phyloP scores from a whole-genome alignment of 164 flowering plant species.

The Tetrastigma voinierianum region DNA sequence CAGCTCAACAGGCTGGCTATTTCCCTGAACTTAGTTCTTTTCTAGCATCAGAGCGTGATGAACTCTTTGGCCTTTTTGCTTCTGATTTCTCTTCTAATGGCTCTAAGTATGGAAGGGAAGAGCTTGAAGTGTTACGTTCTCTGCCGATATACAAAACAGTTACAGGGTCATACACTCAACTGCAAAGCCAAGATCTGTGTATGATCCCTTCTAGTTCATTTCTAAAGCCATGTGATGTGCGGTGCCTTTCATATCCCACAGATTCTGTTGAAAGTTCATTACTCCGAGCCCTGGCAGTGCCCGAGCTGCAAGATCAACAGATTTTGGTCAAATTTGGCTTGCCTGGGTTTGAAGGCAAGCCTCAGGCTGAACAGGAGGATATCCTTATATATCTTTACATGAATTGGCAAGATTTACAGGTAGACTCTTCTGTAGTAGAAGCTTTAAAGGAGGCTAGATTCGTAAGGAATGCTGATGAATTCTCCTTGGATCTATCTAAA shows the following conservation, averaged over 20 bases:
- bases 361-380: constrained; percentile 74
- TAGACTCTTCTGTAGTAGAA: constrained; percentile 59
- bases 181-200: constrained; percentile 65
- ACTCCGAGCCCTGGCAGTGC: constrained; percentile 72
- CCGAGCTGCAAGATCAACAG: constrained; percentile 76
- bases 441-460: constrained; percentile 75
- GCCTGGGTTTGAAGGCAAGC: constrained; percentile 73
- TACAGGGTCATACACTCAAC: constrained; percentile 57
- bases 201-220: constrained; percentile 76
- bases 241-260: constrained; percentile 59
- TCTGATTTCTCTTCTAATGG: constrained; percentile 57
- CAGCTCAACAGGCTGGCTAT: constrained; percentile 82
- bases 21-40: constrained; percentile 60
- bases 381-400: constrained; percentile 67
- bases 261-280: constrained; percentile 54
- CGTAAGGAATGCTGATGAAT: constrained; percentile 77
- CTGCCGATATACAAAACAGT: constrained; percentile 85
- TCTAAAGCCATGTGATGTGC: constrained; percentile 72
- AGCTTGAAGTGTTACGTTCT: constrained; percentile 69
- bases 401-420: constrained; percentile 87
- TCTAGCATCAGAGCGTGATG: constrained; percentile 53
- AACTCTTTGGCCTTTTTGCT: constrained; percentile 69
- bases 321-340: constrained; percentile 83
- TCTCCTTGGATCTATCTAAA: constrained; percentile 48
- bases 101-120: constrained; percentile 58